A percentile compares a stretch with the other conserved stretches of the same genome.
phyloP scores from a whole-genome alignment of 805 yeast species.

The Candida mattraensis region DNA sequence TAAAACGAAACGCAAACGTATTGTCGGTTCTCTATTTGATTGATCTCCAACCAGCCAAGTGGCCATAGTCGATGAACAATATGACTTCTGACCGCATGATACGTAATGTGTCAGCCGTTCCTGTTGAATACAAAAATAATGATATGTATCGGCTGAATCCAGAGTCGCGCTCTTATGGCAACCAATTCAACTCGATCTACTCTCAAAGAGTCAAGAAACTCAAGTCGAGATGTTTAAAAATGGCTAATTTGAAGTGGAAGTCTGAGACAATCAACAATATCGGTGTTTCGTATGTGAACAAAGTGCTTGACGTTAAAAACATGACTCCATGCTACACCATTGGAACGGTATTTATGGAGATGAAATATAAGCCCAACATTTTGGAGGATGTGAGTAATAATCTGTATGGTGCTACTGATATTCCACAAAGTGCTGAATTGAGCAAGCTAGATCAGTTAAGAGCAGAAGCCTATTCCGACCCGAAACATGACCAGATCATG shows the following conservation, averaged over 20 bases:
- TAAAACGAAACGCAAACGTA: too few relatives aligned
- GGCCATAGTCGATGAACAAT: constrained; percentile 2
- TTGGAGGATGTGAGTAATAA: constrained; percentile 73
- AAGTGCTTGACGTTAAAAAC: constrained; percentile 61
- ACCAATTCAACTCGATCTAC: constrained; percentile 62
- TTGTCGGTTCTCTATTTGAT: too few relatives aligned
- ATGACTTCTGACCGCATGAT: constrained; percentile 28
- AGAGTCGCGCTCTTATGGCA: constrained; percentile 41
- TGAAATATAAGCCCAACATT: constrained; percentile 83
- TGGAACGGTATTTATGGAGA: constrained; percentile 84
- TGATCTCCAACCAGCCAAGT: neutral
- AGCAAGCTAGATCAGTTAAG: constrained; percentile 30
- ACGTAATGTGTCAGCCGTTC: constrained; percentile 15
- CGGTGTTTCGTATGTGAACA: constrained; percentile 36
- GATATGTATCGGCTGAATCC: constrained; percentile 18
- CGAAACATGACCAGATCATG: constrained; percentile 59
- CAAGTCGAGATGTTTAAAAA: constrained; percentile 45
- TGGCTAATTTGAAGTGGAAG: constrained; percentile 44
- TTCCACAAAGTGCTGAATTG: constrained; percentile 16
- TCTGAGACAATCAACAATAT: constrained; percentile 38
- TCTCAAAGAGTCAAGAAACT: constrained; percentile 49
- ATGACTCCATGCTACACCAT: constrained; percentile 74
- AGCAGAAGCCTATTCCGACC: constrained; percentile 50
- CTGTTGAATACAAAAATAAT: constrained; percentile 10
- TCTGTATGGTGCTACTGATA: constrained; percentile 49